Conservation (phyloP, 23 red algal species). For the Pyropia haitanensis region DNA sequence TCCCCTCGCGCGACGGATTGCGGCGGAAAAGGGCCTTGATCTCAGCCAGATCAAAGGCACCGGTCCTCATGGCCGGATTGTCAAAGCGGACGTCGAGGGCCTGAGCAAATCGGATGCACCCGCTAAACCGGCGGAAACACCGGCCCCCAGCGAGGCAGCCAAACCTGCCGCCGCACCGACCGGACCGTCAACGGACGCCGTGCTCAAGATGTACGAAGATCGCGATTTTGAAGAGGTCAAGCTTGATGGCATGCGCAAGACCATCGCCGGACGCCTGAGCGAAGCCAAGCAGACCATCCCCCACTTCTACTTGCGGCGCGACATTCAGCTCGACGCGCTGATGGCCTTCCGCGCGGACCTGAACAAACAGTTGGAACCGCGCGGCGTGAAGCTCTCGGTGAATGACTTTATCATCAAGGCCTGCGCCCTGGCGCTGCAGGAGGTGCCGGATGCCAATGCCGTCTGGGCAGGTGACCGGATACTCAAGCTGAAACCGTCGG, state of each 20-base stretch:
- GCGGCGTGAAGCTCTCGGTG: slow-evolving; percentile 75
- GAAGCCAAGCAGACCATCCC: slow-evolving; percentile 85
- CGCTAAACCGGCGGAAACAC: slow-evolving; percentile 3
- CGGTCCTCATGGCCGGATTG: slow-evolving; percentile 48
- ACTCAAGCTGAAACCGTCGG: slow-evolving; percentile 18
- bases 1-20: slow-evolving; percentile 45
- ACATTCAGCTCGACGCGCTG: slow-evolving; percentile 56
- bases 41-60: slow-evolving; percentile 26
- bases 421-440: slow-evolving; percentile 46
- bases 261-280: slow-evolving; percentile 68
- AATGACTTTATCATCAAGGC: slow-evolving; percentile 91
- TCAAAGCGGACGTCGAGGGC: slow-evolving; percentile 49
- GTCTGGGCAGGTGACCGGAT: slow-evolving; percentile 23
- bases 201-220: slow-evolving; percentile 22
- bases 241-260: slow-evolving; percentile 33
- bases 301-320: slow-evolving; percentile 69
- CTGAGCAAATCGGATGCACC: no score
- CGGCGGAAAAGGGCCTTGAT: slow-evolving; percentile 28
- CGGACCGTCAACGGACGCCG: not conserved
- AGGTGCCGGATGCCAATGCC: slow-evolving; percentile 67
- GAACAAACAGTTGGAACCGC: no score
- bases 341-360: slow-evolving; percentile 40
- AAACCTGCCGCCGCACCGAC: not conserved
- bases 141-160: not conserved
- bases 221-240: slow-evolving; percentile 42